Base-by-base conservation (phyloP, 176 grass and related monocot species). In the Oryza punctata region DNA sequence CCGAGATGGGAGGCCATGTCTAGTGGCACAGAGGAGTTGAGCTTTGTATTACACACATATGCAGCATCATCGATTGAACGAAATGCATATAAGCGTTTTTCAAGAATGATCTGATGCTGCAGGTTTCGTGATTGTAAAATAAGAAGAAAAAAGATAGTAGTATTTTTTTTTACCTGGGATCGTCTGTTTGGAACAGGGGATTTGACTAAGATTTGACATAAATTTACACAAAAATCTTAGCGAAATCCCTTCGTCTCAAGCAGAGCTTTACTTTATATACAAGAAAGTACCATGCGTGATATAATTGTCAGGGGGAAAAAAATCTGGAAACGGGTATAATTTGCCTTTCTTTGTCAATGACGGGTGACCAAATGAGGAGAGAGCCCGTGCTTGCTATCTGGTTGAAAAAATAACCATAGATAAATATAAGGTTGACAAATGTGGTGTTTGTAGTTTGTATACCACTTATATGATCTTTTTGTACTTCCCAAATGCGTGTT, bases 71-170 rank as follows among this genome's bases (percentile, higher is more conserved):
- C n/a, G n/a, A 61, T 61, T n/a, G n/a, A 24, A 61, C 57, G 57
- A 61, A 61, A 23, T 61, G 57, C n/a, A 24, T 24, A n/a, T 10
- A n/a, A 6, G n/a, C 57, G 23, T 10, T 61, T 61, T 61, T 61
- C 57, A 61, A 61, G 57, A 10, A 24, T 54, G 15, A 10, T 74
- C 14, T 57, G 59, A 76, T 29, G 63, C 29, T 49, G 38, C 8
- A 54, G 0, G 44, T 50, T 76, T 52, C 72, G 25, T 66, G 76
- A 52, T 79, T 79, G 84, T 80, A 73, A 13, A 80, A 86, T 69
- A 60, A 81, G 80, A 41, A 16, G 14, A 28, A 78, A 49, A 49
- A 78, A 72, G 29, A 1, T 8, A 38, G 0, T 32, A 54, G 44
- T 54, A 6, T 29, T 32, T 29, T 30, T 30, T 28, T 26, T 41